Evolutionary conservation across 202 grass and related monocot species (phyloP), one percentile per base, ranked within the genome.

Genomic region (Eragrostis tef): DNA sequence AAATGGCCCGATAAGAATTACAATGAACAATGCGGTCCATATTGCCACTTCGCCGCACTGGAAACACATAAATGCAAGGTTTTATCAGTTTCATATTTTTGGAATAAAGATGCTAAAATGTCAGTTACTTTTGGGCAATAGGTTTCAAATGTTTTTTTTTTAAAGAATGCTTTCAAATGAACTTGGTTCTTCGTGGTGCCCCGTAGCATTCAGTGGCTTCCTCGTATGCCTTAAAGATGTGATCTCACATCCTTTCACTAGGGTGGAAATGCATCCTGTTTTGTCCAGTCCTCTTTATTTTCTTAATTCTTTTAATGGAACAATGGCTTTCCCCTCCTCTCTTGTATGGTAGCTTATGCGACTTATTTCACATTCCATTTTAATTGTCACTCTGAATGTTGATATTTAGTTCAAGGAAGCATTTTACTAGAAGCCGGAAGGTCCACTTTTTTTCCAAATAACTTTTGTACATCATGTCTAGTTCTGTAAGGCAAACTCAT

Each of bases 31-130:
- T 67, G 31, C 16, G 29, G n/a, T 41, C 19, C 6, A 44, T 75
- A 8, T 8, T 79, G 56, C 11, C 7, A 43, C 27, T 71, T 56
- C 6, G 19, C 57, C 56, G 36, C 41, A 65, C 16, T n/a, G 11
- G 14, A 17, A 63, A 57, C 47, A 45, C 29, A 64, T 77, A 7
- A 36, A 51, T 17, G 17, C 21, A 42, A 74, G 16, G n/a, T 49
- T 67, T 80, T 80, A 75, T 6, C 5, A 54, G 17, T 79, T 60
- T 57, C 59, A 36, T 60, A 58, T 67, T 83, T 83, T 73, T 39
- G 3, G 34, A 70, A 75, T 52, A 50, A 77, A 82, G 14, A 71
- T 72, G 36, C 36, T 81, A 42, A 24, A 25, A 27, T 39, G 10
- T 49, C 41, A 67, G 34, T 39, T 52, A 75, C 46, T 65, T 77